Evolutionary conservation across 345 rosid species (phyloP).

Genomic region (Lepidium didymum): DNA sequence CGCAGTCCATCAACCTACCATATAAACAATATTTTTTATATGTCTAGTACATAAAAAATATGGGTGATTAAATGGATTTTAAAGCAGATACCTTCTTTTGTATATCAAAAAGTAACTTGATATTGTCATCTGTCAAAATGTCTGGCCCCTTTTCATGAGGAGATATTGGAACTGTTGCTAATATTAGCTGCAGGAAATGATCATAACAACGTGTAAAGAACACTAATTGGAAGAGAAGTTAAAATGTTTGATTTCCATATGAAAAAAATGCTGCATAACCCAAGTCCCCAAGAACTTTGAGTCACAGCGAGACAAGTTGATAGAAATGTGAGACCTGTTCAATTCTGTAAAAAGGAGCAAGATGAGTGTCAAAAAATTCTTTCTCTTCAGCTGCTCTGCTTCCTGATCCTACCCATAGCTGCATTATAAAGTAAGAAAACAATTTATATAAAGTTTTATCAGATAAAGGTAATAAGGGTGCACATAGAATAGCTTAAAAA

Average conservation of each 20-base stretch:
- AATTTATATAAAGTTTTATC: background rate
- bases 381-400: slow-evolving; percentile 94
- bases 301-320: background rate
- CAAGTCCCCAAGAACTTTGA: background rate
- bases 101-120: slow-evolving; percentile 84
- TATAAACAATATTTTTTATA: background rate
- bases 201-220: background rate
- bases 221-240: background rate
- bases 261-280: background rate
- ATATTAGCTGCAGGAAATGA: slow-evolving; percentile 54
- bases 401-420: slow-evolving; percentile 98
- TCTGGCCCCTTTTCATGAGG: slow-evolving; percentile 45
- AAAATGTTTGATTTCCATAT: background rate
- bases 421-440: slow-evolving; percentile 20
- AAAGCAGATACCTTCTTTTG: slow-evolving; percentile 69
- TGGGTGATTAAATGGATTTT: background rate
- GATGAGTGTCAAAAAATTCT: slow-evolving; percentile 74
- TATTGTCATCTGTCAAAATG: slow-evolving; percentile 77
- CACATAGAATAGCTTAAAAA: background rate
- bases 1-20: slow-evolving; percentile 78
- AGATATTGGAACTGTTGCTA: slow-evolving; percentile 66
- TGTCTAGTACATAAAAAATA: background rate
- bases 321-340: slow-evolving; percentile 59
- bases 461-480: background rate
- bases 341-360: slow-evolving; percentile 94